These are phyloP conservation scores for Vaccinium macrocarpon DNA, from an alignment of 148 eudicot species.

Conservation along the genomic window DNA sequence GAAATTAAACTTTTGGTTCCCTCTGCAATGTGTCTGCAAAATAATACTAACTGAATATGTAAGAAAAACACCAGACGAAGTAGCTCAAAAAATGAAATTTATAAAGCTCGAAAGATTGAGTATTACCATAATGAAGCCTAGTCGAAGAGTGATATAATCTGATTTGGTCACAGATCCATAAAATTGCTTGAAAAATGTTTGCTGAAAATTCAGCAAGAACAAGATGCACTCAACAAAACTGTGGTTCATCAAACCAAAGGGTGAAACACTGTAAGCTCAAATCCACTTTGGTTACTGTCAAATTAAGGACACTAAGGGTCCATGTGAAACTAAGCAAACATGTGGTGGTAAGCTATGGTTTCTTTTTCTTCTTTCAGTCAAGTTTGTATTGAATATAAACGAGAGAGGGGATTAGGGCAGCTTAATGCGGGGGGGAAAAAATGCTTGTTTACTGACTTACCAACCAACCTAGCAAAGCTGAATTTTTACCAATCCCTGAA, in stretches of 20 bases:
- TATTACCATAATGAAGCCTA: conserved; percentile 73
- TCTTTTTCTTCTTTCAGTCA: neutral
- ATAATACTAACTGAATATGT: conserved; percentile 7
- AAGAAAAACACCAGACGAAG: neutral
- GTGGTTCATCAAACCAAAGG: neutral
- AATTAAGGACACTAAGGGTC: neutral
- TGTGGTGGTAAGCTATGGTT: neutral
- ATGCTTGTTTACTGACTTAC: conserved; percentile 32
- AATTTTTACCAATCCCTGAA: conserved; percentile 36
- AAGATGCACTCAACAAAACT: neutral
- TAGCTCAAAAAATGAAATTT: neutral
- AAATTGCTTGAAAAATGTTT: conserved; percentile 79
- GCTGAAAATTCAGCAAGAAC: conserved; percentile 36
- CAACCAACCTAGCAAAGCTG: conserved; percentile 53
- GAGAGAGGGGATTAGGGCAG: neutral
- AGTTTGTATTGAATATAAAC: neutral
- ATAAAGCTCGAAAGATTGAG: neutral
- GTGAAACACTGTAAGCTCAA: neutral
- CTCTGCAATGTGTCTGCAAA: conserved; percentile 70
- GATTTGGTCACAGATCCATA: conserved; percentile 80
- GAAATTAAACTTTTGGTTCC: conserved; percentile 74
- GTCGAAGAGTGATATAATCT: conserved; percentile 68
- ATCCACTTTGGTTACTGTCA: neutral
- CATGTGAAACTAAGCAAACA: neutral
- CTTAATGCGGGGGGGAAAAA: neutral